Percentiles rank a stretch among this genome's conserved stretches.
phyloP scores from a whole-genome alignment of 352 stramenopile genomes.

The Blastocystis sp. region DNA sequence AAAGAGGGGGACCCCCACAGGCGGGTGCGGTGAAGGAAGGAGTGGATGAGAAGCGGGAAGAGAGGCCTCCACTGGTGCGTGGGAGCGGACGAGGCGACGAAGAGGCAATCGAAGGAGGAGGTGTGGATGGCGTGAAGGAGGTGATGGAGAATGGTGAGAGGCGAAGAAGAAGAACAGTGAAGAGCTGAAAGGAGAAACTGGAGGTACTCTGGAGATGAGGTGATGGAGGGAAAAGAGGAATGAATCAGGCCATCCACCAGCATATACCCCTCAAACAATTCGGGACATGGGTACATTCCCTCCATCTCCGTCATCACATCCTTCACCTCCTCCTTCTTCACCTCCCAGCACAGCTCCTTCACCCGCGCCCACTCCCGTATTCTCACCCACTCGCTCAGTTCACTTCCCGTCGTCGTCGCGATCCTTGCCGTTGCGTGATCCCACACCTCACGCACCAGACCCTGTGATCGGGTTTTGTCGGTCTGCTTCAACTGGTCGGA shows the following conservation, averaged over 20 bases:
- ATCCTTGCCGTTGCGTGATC: background rate
- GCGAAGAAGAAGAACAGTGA: background rate
- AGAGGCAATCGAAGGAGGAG: too few relatives aligned
- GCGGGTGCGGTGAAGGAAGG: background rate
- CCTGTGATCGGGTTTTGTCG: background rate
- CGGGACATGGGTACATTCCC: background rate
- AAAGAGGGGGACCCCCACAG: background rate
- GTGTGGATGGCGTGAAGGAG: background rate
- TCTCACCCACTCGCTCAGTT: background rate
- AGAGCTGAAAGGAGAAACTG: background rate
- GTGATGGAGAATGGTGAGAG: background rate
- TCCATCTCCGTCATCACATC: background rate
- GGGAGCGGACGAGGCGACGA: background rate
- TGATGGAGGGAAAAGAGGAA: background rate
- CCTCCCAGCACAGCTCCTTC: constrained; percentile 2
- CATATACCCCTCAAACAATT: background rate
- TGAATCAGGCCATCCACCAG: background rate
- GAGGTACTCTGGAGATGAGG: background rate
- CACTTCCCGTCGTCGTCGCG: background rate
- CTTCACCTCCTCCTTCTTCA: background rate
- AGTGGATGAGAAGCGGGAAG: background rate
- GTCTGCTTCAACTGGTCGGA: background rate
- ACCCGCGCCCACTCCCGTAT: background rate
- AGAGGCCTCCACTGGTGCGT: background rate
- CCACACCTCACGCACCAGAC: background rate